These are phyloP conservation scores for Penicillium sp. DNA, from an alignment of 2,329 filamentous ascomycete genomes.

Conservation along the genomic window DNA sequence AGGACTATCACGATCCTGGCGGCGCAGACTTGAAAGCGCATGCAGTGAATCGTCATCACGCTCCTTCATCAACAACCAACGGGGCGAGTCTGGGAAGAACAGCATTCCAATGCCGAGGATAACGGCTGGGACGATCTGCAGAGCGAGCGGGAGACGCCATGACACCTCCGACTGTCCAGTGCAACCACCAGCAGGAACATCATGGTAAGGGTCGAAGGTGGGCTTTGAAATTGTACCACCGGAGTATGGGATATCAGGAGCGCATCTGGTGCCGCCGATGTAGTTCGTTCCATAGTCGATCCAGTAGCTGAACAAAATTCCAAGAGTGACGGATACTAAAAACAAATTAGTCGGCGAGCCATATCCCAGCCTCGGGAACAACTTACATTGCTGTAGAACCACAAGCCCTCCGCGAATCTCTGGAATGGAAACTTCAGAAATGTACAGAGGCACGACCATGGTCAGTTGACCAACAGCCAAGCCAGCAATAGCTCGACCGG, in stretches of 20 bases:
- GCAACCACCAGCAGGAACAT: constrained; percentile 47
- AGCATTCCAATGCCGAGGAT: constrained; percentile 40
- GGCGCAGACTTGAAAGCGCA: constrained; percentile 49
- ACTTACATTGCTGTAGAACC: constrained; percentile 39
- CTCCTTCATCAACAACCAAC: constrained; percentile 52
- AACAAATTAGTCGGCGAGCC: constrained; percentile 11
- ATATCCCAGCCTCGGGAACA: not conserved
- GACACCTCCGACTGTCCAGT: constrained; percentile 49
- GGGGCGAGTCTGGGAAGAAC: constrained; percentile 57
- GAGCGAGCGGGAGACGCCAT: constrained; percentile 48
- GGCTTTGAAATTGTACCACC: constrained; percentile 40
- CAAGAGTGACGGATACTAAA: constrained; percentile 46
- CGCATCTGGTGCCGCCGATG: constrained; percentile 47
- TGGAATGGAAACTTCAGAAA: constrained; percentile 49
- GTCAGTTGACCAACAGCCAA: constrained; percentile 44
- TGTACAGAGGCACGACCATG: constrained; percentile 54
- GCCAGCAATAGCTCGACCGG: constrained; percentile 48
- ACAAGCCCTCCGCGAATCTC: constrained; percentile 39
- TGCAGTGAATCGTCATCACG: constrained; percentile 50
- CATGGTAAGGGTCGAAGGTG: constrained; percentile 43
- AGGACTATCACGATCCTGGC: constrained; percentile 45
- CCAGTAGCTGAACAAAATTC: constrained; percentile 40
- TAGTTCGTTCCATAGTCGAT: constrained; percentile 47
- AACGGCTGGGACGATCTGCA: constrained; percentile 46
- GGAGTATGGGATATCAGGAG: constrained; percentile 47